Evolutionary conservation across 73 alveolate genomes (phyloP).

Genomic region (Paramecium pentaurelia): DNA sequence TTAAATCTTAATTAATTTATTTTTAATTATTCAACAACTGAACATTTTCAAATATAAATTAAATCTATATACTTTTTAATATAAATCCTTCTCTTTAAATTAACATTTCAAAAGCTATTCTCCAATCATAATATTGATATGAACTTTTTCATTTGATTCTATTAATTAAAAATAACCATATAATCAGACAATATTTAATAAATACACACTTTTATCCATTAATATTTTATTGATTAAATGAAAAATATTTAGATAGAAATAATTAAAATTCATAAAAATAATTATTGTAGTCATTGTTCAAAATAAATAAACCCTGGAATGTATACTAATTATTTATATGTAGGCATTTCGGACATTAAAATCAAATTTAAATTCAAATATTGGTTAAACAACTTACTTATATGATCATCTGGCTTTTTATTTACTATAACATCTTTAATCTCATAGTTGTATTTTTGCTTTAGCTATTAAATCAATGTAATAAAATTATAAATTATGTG

Average conservation of each 20-base stretch:
- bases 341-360: neutral
- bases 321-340: neutral
- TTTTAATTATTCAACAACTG: neutral
- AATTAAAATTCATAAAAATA: too few relatives aligned
- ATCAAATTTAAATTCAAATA: neutral
- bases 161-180: too few relatives aligned
- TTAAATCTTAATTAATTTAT: neutral
- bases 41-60: neutral
- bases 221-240: too few relatives aligned
- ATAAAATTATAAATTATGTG: neutral
- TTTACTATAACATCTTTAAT: neutral
- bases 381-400: neutral
- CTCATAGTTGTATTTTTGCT: neutral
- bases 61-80: neutral
- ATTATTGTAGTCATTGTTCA: neutral
- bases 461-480: neutral
- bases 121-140: neutral
- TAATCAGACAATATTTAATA: too few relatives aligned
- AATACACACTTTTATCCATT: too few relatives aligned
- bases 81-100: neutral
- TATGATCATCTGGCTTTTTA: neutral
- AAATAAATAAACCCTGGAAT: neutral
- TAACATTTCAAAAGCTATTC: neutral
- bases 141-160: neutral
- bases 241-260: neutral